A percentile compares a stretch with the other conserved stretches of the same genome.
Conservation (phyloP, 225 moss, liverwort and hornwort species). For the Rhytidiadelphus loreus region DNA sequence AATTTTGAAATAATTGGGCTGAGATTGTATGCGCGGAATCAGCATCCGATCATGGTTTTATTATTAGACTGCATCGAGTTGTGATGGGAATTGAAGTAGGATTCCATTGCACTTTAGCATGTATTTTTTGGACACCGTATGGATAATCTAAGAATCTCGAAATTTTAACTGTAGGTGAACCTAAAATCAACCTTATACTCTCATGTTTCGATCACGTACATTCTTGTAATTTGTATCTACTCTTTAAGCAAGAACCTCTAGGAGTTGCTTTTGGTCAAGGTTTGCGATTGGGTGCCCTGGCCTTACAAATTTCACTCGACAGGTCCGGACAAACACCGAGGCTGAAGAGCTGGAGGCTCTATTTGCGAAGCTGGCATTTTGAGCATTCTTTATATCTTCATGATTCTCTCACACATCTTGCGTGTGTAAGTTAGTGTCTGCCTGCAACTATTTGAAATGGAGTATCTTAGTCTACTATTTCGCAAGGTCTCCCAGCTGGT, state of each 20-base stretch:
- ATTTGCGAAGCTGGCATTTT: constrained; percentile 48
- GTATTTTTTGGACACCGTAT: not conserved
- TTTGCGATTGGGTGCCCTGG: not conserved
- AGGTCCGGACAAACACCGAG: constrained; percentile 46
- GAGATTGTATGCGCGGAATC: not conserved
- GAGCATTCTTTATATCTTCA: not conserved
- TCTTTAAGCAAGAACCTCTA: not conserved
- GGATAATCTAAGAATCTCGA: not conserved
- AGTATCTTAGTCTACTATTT: not conserved
- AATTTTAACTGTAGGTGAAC: not conserved
- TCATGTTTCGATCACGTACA: not conserved
- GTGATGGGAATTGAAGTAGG: not conserved
- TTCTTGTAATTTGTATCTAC: not conserved
- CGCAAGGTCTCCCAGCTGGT: not conserved
- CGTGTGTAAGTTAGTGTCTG: not conserved
- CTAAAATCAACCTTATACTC: not conserved
- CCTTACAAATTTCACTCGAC: not conserved
- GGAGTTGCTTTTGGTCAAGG: not conserved
- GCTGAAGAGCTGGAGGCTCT: constrained; percentile 63
- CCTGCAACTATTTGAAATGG: not conserved
- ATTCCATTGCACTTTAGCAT: not conserved
- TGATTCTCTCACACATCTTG: not conserved
- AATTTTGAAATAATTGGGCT: not conserved
- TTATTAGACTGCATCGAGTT: not conserved
- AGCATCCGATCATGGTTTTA: not conserved